Conservation (phyloP, 495 filamentous ascomycete species). For the Penicillium ucsense region DNA sequence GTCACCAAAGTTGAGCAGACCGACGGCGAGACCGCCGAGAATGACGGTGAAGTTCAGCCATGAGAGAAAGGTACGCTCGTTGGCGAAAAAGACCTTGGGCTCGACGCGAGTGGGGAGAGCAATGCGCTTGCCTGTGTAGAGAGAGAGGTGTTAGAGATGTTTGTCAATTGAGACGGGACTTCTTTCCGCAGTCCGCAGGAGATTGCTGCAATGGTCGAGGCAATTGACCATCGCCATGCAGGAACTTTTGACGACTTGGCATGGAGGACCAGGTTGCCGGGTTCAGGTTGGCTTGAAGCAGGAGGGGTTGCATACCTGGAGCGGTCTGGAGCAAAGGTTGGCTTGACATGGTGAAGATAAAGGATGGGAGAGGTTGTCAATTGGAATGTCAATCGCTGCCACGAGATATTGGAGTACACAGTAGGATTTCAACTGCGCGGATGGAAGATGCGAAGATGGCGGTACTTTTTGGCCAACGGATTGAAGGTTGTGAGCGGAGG, state of each 20-base stretch:
- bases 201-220: too few species aligned
- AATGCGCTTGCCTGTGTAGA: slow-evolving; percentile 77
- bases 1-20: slow-evolving; percentile 97
- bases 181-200: too few species aligned
- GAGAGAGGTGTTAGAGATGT: neutral
- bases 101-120: slow-evolving; percentile 96
- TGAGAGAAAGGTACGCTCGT: slow-evolving; percentile 96
- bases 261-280: neutral
- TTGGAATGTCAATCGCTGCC: neutral
- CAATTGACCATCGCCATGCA: neutral
- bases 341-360: slow-evolving; percentile 60
- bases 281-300: neutral
- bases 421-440: neutral
- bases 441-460: neutral
- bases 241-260: too few species aligned
- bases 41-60: slow-evolving; percentile 99
- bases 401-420: neutral
- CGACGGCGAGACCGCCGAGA: slow-evolving; percentile 87
- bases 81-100: slow-evolving; percentile 99
- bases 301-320: slow-evolving; percentile 36
- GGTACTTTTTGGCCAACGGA: neutral
- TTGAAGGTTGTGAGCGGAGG: neutral
- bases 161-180: too few species aligned
- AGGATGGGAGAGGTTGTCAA: neutral
- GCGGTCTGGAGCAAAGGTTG: slow-evolving; percentile 90